phyloP scores from a whole-genome alignment of 2,329 filamentous ascomycete genomes.

The Gaeumannomyces sp. region DNA sequence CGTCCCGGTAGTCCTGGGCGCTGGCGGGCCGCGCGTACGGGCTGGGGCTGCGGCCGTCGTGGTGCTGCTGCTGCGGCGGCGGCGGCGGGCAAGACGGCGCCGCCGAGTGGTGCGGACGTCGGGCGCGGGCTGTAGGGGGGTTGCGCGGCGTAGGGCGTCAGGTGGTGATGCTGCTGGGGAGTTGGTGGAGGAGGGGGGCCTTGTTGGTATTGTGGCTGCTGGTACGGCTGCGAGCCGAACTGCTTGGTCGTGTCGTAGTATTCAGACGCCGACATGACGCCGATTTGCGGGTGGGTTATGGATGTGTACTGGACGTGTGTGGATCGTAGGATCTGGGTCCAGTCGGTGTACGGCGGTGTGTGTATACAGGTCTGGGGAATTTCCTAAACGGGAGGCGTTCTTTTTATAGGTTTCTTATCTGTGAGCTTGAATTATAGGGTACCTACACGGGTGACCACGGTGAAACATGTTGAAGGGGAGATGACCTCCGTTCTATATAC shows the following conservation, averaged over 20 bases:
- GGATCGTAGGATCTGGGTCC: background rate
- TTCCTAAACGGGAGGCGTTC: background rate
- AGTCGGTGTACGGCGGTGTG: background rate
- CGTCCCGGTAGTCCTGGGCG: slow-evolving; percentile 4
- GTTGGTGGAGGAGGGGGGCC: background rate
- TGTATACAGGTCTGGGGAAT: background rate
- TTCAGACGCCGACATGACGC: slow-evolving; percentile 17
- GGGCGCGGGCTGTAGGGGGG: slow-evolving; percentile 4
- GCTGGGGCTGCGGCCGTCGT: slow-evolving; percentile 6
- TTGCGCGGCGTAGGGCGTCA: slow-evolving; percentile 5
- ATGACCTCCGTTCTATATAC: background rate
- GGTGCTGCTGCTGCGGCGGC: slow-evolving; percentile 8
- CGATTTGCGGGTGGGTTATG: background rate
- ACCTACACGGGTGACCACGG: background rate
- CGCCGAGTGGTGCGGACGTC: slow-evolving; percentile 3
- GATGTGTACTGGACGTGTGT: background rate
- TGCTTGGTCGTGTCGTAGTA: slow-evolving; percentile 16
- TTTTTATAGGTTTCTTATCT: background rate
- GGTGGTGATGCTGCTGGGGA: slow-evolving; percentile 4
- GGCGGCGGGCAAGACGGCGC: background rate
- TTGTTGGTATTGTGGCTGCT: slow-evolving; percentile 4
- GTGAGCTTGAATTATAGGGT: background rate
- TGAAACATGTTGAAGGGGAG: background rate
- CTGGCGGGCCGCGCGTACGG: slow-evolving; percentile 7
- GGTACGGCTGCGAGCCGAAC: slow-evolving; percentile 8